These are phyloP conservation scores for Wickerhamiella galacta DNA, from an alignment of 805 yeast species.

Conservation along the genomic window DNA sequence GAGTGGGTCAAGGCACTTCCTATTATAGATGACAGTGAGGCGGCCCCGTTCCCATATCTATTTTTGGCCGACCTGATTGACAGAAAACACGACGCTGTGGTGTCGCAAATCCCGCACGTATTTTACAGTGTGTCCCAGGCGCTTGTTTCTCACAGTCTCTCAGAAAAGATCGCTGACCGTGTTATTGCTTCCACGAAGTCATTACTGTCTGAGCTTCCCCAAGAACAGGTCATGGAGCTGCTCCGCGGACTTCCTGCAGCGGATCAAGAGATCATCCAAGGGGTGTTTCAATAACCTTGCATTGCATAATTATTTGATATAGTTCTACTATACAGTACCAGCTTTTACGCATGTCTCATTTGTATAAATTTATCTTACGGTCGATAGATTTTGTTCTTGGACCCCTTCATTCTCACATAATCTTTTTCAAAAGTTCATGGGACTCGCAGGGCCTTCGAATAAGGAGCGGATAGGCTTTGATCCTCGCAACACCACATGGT, in stretches of 20 bases:
- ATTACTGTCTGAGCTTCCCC: constrained; percentile 48
- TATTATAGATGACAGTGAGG: constrained; percentile 65
- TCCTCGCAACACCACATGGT: constrained; percentile 91
- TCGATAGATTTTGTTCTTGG: neutral
- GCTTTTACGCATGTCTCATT: too few species aligned
- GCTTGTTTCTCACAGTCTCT: constrained; percentile 44
- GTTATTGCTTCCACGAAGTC: constrained; percentile 47
- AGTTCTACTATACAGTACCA: neutral
- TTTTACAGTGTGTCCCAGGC: constrained; percentile 63
- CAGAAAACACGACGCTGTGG: constrained; percentile 42
- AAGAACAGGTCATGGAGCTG: constrained; percentile 46
- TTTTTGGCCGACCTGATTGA: constrained; percentile 61
- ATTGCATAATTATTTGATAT: neutral
- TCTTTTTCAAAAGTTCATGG: constrained; percentile 13
- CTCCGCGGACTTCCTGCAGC: constrained; percentile 47
- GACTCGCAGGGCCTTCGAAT: constrained; percentile 43
- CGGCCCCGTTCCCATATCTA: constrained; percentile 69
- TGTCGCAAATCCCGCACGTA: constrained; percentile 37
- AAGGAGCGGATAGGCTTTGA: constrained; percentile 81
- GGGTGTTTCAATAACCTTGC: constrained; percentile 33
- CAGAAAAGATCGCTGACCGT: constrained; percentile 54
- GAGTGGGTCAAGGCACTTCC: constrained; percentile 79
- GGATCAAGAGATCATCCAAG: constrained; percentile 41
- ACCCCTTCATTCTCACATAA: neutral
- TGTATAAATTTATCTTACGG: too few species aligned